Evolutionary conservation across 129 eudicot species (phyloP), one percentile per base, ranked within the genome.

Genomic region (Cynara cardunculus): DNA sequence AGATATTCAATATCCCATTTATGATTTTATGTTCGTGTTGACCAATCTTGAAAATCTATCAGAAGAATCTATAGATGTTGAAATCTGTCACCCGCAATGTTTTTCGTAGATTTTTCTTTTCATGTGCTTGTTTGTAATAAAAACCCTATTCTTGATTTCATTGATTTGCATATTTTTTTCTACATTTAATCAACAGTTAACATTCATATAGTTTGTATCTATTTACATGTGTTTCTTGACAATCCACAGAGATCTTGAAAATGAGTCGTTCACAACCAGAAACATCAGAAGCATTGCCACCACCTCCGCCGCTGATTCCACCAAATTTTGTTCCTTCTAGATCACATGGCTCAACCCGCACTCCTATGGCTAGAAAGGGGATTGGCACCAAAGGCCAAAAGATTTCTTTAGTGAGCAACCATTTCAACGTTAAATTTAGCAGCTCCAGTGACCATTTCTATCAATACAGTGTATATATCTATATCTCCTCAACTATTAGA

Each of bases 241-340:
- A 39, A 19, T 62, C 18, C 22, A 31, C 62, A 81, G 80, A 59
- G 8, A 82, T 46, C 24, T 56, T 18, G 24, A 31, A 26, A 68
- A 79, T 84, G 87, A 59, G 75, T 83, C 35, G 7, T 25, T 69
- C 81, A n/a, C 24, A 70, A n/a, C n/a, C n/a, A n/a, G n/a, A n/a
- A n/a, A n/a, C n/a, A 34, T 3, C 82, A 1, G 77, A 72, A 30
- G 0, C 73, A 16, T 26, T 77, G 18, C 78, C 90, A 7, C 88
- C 86, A 28, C 90, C 91, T 22, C 94, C 94, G 2, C 87, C 90
- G 0, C 59, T 78, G 27, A 62, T 84, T 69, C 87, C 88, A 62
- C 37, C 89, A 16, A 61, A 72, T 61, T 74, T 71, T 14, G 61
- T 75, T 72, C 86, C 79, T 35, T 71, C 66, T 2, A 83, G 84